Conservation (phyloP, 306 rosid genomes). For the Fragaria iinumae region DNA sequence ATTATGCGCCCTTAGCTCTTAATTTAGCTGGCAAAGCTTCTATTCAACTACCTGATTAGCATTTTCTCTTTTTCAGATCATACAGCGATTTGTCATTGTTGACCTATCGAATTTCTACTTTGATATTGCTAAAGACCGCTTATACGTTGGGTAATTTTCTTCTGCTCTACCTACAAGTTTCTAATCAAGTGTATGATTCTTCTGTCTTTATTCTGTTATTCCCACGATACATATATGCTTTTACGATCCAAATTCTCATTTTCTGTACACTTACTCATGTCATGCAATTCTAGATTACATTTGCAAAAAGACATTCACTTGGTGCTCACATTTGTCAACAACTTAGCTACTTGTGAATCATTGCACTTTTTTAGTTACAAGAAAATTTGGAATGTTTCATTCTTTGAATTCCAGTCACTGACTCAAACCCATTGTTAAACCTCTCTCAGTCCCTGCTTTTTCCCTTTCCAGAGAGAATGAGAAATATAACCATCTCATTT, state of each 20-base stretch:
- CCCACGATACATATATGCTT: background rate
- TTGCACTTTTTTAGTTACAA: background rate
- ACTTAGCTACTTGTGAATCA: background rate
- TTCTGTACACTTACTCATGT: background rate
- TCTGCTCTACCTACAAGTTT: constrained; percentile 5
- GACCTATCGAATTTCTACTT: constrained; percentile 94
- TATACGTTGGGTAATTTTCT: constrained; percentile 80
- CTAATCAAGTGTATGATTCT: background rate
- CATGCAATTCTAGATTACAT: background rate
- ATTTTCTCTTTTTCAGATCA: constrained; percentile 53
- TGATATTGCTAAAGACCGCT: constrained; percentile 98
- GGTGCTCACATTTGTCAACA: background rate
- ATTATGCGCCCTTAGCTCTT: background rate
- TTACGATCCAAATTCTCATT: background rate
- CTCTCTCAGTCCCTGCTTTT: background rate
- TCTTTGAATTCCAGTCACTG: background rate
- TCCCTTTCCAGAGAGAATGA: background rate
- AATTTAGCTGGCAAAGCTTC: constrained; percentile 18
- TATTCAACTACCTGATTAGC: constrained; percentile 20
- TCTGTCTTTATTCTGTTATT: constrained; percentile 2
- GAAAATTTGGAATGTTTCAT: background rate
- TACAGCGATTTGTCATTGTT: constrained; percentile 90
- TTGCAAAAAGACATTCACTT: background rate
- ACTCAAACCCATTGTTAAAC: background rate
- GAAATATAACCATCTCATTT: background rate